These are phyloP conservation scores for Gleditsia sinensis DNA, from an alignment of 306 rosid genomes.

Conservation along the genomic window DNA sequence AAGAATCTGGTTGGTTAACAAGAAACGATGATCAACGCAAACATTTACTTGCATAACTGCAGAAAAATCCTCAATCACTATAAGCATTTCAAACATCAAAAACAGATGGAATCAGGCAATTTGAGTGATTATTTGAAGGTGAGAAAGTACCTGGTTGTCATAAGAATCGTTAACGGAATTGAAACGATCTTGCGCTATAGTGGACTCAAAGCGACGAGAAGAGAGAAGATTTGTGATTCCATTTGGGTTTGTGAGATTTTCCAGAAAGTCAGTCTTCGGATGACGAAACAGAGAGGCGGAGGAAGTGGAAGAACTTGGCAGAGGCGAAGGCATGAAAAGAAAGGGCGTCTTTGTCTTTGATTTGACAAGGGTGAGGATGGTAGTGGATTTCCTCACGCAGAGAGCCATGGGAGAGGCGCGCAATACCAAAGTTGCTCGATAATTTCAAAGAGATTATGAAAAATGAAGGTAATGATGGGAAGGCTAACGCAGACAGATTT, in stretches of 20 bases:
- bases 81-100: neutral
- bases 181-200: constrained; percentile 28
- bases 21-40: no score
- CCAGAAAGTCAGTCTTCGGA: neutral
- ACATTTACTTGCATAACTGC: no score
- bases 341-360: neutral
- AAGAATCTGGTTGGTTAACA: neutral
- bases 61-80: no score
- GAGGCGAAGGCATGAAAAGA: constrained; percentile 6
- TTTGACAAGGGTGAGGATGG: constrained; percentile 28
- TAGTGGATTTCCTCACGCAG: constrained; percentile 39
- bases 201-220: constrained; percentile 46
- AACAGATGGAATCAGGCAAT: neutral
- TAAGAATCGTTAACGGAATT: constrained; percentile 14
- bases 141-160: constrained; percentile 44
- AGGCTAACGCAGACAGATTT: neutral
- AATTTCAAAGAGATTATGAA: neutral
- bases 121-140: neutral
- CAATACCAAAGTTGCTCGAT: neutral
- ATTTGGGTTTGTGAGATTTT: neutral
- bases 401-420: constrained; percentile 40
- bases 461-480: neutral
- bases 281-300: neutral
- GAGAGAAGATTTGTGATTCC: constrained; percentile 29
- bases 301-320: neutral